A percentile compares a stretch with the other conserved stretches of the same genome.
Conservation (phyloP, 139 green algal genomes). For the Chlorokybus atmophyticus region DNA sequence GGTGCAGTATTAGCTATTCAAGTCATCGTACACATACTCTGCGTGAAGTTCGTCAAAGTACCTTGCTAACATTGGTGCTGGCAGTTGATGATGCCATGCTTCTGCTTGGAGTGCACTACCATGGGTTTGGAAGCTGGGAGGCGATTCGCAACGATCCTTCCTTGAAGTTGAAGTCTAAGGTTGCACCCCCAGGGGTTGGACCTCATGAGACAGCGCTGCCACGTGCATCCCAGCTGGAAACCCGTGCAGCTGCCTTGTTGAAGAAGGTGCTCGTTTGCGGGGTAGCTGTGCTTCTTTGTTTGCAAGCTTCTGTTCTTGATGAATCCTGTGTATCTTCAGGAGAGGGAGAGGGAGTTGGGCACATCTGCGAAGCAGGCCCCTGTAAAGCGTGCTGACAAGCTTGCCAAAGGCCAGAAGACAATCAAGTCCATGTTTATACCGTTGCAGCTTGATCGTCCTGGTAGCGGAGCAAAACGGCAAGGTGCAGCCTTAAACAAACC, state of each 20-base stretch:
- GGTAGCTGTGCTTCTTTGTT: background rate
- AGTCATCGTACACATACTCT: too few relatives aligned
- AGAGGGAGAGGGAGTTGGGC: background rate
- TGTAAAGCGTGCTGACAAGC: background rate
- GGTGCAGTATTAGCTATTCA: too few relatives aligned
- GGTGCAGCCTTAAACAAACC: too few relatives aligned
- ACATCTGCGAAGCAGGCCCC: background rate
- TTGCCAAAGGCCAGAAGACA: slow-evolving; percentile 1
- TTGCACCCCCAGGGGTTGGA: slow-evolving; percentile 35
- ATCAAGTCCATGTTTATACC: background rate
- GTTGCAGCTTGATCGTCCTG: too few relatives aligned
- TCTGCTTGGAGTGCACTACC: slow-evolving; percentile 54
- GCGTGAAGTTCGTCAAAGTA: too few relatives aligned
- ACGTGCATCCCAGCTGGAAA: slow-evolving; percentile 58
- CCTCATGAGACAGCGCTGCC: slow-evolving; percentile 32
- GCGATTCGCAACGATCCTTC: slow-evolving; percentile 47
- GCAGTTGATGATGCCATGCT: slow-evolving; percentile 59
- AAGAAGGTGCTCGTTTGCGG: slow-evolving; percentile 40
- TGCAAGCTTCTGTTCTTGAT: slow-evolving; percentile 3
- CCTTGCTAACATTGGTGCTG: too few relatives aligned
- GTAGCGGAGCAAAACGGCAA: too few relatives aligned
- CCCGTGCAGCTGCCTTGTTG: slow-evolving; percentile 59
- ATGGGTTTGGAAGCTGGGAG: slow-evolving; percentile 72
- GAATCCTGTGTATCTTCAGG: background rate
- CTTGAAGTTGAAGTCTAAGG: slow-evolving; percentile 55